Conservation (phyloP, 164 flowering plant species). For the Stephania cephalantha region DNA sequence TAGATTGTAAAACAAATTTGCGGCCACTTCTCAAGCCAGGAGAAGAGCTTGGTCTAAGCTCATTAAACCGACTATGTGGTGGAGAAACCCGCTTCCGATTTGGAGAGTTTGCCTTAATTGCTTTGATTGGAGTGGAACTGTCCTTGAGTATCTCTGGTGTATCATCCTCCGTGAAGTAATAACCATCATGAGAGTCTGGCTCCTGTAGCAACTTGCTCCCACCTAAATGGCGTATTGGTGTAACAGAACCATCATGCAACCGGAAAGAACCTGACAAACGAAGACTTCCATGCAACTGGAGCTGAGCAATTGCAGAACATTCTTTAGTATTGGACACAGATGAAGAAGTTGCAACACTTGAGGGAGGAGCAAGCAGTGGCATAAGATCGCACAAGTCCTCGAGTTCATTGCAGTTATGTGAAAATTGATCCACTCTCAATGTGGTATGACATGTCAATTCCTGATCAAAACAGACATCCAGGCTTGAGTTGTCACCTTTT, state of each 20-base stretch:
- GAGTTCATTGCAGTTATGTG: slow-evolving; percentile 23
- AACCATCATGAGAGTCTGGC: slow-evolving; percentile 24
- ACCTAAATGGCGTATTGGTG: slow-evolving; percentile 29
- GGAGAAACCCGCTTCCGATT: slow-evolving; percentile 66
- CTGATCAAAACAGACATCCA: slow-evolving; percentile 17
- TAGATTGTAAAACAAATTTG: slow-evolving; percentile 58
- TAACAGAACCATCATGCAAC: slow-evolving; percentile 42
- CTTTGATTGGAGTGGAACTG: slow-evolving; percentile 26
- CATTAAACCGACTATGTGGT: slow-evolving; percentile 35
- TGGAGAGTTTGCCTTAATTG: slow-evolving; percentile 61
- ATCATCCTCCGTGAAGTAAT: slow-evolving; percentile 39
- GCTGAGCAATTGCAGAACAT: slow-evolving; percentile 15
- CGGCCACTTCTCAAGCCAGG: slow-evolving; percentile 49
- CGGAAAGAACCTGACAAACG: slow-evolving; percentile 25
- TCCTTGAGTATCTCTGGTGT: slow-evolving; percentile 54
- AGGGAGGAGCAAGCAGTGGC: slow-evolving; percentile 20
- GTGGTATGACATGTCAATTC: slow-evolving; percentile 16
- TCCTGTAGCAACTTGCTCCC: slow-evolving; percentile 19
- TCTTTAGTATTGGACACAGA: slow-evolving; percentile 28
- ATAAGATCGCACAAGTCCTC: slow-evolving; percentile 18
- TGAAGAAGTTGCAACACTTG: slow-evolving; percentile 19
- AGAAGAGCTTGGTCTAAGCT: slow-evolving; percentile 40
- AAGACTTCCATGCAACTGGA: slow-evolving; percentile 20
- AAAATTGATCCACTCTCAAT: slow-evolving; percentile 14
- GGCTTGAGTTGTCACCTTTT: slow-evolving; percentile 18